Base-by-base conservation (phyloP, 1,284 basidiomycete species). In the Volvariella volvacea region DNA sequence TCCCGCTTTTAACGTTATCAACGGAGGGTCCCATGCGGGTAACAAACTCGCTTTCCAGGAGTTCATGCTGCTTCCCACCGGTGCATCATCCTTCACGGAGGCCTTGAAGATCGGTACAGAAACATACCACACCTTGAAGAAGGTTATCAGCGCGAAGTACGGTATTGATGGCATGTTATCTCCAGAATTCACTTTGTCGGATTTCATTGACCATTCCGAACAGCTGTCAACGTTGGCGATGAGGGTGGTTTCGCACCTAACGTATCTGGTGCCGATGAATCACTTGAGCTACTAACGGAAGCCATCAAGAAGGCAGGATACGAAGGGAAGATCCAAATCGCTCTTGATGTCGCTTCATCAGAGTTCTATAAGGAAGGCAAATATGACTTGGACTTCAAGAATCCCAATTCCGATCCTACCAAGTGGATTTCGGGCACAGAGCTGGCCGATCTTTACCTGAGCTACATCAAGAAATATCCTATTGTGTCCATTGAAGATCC, bases 361-460 rank as follows among this genome's bases (percentile, higher is more conserved):
- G 96, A 99, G 71, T 99, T 99, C 80, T 99, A 92, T 88, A 99
- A 98, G 83, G 93, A 98, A 16, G 95, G 94, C 64, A 98, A 98
- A 78, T 99, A 99, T 74, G 95, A 99, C 67, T 75, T 99, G 51
- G 94, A 99, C 80, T 97, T 95, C 81, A 93, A 99, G 83, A 98
- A 98, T 83, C 89, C 95, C 67, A 96, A 98, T 76, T 98, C 94
- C 51, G 95, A 99, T 74, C 78, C 90, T 40, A 87, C 80, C 73
- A 92, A 98, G 72, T 97, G 91, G 92, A 87, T 98, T 70, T 74
- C 89, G 31, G 95, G 95, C 56, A 73, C 78, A 51, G 80, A 99
- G 73, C 92, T 99, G 55, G 94, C 92, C 33, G 89, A 95, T 48
- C 76, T 95, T 62, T 99, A 99, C 80, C 68, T 94, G 60, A 65